Base-by-base conservation (phyloP, 2,329 filamentous ascomycete species). In the Fusarium fujikuroi region DNA sequence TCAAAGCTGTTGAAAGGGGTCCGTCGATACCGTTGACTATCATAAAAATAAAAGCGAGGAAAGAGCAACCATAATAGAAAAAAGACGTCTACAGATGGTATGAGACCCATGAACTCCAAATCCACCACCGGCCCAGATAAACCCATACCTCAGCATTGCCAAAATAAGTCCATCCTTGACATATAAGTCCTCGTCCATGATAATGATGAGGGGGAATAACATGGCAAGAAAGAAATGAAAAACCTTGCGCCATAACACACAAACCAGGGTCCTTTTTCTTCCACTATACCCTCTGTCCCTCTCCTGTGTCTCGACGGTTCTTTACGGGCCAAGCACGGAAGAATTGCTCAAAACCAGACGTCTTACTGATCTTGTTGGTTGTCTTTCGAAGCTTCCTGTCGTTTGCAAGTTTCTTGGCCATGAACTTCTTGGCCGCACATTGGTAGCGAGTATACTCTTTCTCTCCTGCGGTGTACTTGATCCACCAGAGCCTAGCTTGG, bases 401-500 rank as follows among this genome's bases (percentile, higher is more conserved):
- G 32, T 78, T 77, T 34, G 77, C 74, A 23, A 79, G 72, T 74
- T 83, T 84, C 63, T 81, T 78, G 25, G 81, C 79, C 58, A 86
- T 71, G 66, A 84, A 85, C 2, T 73, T 69, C 56, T 82, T 82
- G 15, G 88, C 89, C 70, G 87, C 88, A 58, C 77, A 79, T 62
- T 83, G 74, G 69, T 89, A 90, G 5, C 80, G 81, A 7, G 81
- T 77, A 58, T 85, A 81, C 73, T 88, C 86, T 21, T 85, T 82
- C 6, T 75, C 78, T 73, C 85, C 86, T 25, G 87, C 87, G 57
- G 84, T 87, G 37, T 89, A 56, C 77, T 85, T 87, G 56, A 91
- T 80, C 88, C 88, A 91, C 81, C 86, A 84, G 37, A 90, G 82
- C 78, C 86, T 89, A 19, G 89, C 89, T 47, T 82, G 82, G 32